Base-by-base conservation (phyloP, 1,284 basidiomycete species). In the Coriolopsis trogii region DNA sequence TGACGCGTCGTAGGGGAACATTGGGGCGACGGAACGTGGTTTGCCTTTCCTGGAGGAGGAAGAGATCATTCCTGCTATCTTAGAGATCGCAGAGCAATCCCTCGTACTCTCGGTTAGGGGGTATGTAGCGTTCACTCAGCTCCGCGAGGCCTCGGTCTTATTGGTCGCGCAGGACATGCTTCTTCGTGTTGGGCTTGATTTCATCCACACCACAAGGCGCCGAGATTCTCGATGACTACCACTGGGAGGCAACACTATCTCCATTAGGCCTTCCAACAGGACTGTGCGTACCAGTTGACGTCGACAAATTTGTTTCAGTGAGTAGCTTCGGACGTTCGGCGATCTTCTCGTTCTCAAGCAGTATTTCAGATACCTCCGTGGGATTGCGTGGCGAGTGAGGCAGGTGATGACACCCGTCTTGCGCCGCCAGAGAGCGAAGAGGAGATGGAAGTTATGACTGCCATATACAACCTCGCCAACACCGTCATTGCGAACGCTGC, bases 41-140 rank as follows among this genome's bases (percentile, higher is more conserved):
- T 76, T 99, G n/a, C 88, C 87, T 1, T 95, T 99, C 68, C 77
- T 99, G 20, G 95, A 98, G 65, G 93, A 95, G 52, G 93, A 98
- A 67, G 93, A 95, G 59, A 87, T 98, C 53, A 88, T 98, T 38
- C 89, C 92, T 15, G 82, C 85, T 8, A 89, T 99, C 49, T 78
- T 98, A 31, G 87, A 95, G 56, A 97, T 98, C 49, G 94, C 95
- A 2, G 91, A 95, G 61, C 82, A 85, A 50, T 98, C 95, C 3
- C 79, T 81, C 1, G 89, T 98, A 46, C 82, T 97, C 34, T 97
- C 95, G 5, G 85, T 99, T 16, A 80, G 94, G 75, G 97, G 97
- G 95, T 96, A 64, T 63, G 89, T 64, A 3, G 1, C 37, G 9
- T 13, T 12, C 23, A 13, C 36, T 60, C 38, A 43, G 10, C 38